Evolutionary conservation across 305 asterid genomes (phyloP).

Genomic region (Fraxinus baroniana): DNA sequence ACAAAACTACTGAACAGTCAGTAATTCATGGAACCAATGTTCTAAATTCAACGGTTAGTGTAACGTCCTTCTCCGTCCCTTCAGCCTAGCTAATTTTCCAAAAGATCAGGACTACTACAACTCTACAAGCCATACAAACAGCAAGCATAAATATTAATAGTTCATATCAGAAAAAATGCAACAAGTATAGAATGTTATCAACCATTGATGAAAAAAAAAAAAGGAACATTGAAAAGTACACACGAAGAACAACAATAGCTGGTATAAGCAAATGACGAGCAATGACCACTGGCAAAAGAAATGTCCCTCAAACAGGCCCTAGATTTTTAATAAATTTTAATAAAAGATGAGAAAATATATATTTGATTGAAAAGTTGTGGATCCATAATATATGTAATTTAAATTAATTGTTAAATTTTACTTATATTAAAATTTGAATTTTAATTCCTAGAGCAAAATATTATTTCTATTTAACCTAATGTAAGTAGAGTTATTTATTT

Average conservation of each 20-base stretch:
- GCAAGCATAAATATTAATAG: neutral
- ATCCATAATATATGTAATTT: too few relatives aligned
- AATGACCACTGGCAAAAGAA: too few relatives aligned
- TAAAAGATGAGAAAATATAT: too few relatives aligned
- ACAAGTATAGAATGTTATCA: neutral
- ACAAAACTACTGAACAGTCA: neutral
- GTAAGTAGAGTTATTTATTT: neutral
- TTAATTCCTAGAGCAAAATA: neutral
- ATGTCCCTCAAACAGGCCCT: too few relatives aligned
- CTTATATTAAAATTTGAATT: too few relatives aligned
- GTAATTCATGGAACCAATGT: neutral
- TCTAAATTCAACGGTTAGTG: slow-evolving; percentile 36
- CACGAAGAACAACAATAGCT: slow-evolving; percentile 62
- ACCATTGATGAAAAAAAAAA: neutral
- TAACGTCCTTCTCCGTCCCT: slow-evolving; percentile 73
- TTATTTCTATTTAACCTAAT: neutral
- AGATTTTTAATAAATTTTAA: too few relatives aligned
- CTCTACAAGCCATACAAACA: slow-evolving; percentile 47
- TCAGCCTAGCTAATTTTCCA: slow-evolving; percentile 71
- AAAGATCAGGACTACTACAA: slow-evolving; percentile 49
- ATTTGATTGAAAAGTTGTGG: too few relatives aligned
- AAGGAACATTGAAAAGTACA: slow-evolving; percentile 30
- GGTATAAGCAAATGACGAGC: slow-evolving; percentile 89
- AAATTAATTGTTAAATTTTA: too few relatives aligned
- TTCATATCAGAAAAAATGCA: neutral